These are phyloP conservation scores for Xylaria sp. DNA, from an alignment of 2,329 filamentous ascomycete genomes.

Conservation along the genomic window DNA sequence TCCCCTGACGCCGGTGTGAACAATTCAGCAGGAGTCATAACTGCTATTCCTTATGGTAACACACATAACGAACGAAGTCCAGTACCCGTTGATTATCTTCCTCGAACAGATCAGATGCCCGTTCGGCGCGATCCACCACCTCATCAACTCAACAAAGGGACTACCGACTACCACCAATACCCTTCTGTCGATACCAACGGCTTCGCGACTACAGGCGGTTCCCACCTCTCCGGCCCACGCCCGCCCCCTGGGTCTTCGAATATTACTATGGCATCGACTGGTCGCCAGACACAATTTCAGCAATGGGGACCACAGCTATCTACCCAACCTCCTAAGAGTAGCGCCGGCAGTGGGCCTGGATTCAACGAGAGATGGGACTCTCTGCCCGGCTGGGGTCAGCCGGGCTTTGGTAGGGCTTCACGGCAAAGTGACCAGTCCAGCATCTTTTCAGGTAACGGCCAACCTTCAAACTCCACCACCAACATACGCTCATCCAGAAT, in stretches of 20 bases:
- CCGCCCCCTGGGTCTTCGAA: slow-evolving; percentile 67
- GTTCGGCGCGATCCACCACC: slow-evolving; percentile 78
- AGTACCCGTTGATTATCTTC: slow-evolving; percentile 77
- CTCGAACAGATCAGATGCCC: slow-evolving; percentile 71
- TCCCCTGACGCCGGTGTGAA: slow-evolving; percentile 74
- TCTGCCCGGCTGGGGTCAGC: slow-evolving; percentile 43
- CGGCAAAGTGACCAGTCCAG: slow-evolving; percentile 62
- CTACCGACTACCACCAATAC: slow-evolving; percentile 88
- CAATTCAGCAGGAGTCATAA: slow-evolving; percentile 83
- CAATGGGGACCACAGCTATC: slow-evolving; percentile 71
- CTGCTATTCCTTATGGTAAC: slow-evolving; percentile 86
- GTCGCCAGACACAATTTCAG: slow-evolving; percentile 78
- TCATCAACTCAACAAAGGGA: slow-evolving; percentile 83
- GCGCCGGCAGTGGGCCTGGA: slow-evolving; percentile 59
- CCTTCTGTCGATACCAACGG: slow-evolving; percentile 72
- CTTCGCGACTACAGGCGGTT: slow-evolving; percentile 59
- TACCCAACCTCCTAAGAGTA: slow-evolving; percentile 56
- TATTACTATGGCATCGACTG: slow-evolving; percentile 76
- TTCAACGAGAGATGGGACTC: slow-evolving; percentile 73
- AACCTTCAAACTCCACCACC: slow-evolving; percentile 54
- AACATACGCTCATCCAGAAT: slow-evolving; percentile 59
- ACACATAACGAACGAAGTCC: slow-evolving; percentile 75
- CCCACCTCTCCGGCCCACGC: slow-evolving; percentile 69
- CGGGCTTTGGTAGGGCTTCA: slow-evolving; percentile 43
- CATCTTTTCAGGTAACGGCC: slow-evolving; percentile 65